These are phyloP conservation scores for Plantago elongata DNA, from an alignment of 257 asterid species.

Conservation along the genomic window DNA sequence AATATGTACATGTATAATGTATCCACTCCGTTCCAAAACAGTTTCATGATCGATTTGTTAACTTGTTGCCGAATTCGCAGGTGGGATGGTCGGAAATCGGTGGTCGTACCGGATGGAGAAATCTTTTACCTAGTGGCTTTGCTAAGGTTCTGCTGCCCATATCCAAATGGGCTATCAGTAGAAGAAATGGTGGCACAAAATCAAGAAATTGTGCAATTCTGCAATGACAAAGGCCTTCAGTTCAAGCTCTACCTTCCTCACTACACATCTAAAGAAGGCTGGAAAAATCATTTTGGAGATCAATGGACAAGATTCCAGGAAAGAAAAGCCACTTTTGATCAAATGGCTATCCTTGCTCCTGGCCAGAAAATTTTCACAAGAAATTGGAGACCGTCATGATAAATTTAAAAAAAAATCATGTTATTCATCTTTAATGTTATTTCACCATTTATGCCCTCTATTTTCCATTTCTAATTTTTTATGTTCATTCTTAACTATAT, in stretches of 20 bases:
- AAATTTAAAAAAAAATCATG: background rate
- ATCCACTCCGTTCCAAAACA: too few relatives aligned
- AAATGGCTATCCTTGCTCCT: slow-evolving; percentile 88
- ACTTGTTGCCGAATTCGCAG: slow-evolving; percentile 19
- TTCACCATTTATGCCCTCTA: background rate
- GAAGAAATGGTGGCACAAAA: slow-evolving; percentile 69
- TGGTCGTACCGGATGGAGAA: slow-evolving; percentile 60
- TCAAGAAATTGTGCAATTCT: slow-evolving; percentile 50
- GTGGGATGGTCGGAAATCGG: slow-evolving; percentile 79
- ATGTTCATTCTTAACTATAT: background rate
- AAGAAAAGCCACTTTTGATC: slow-evolving; percentile 64
- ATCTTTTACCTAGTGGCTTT: slow-evolving; percentile 74
- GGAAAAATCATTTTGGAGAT: slow-evolving; percentile 75
- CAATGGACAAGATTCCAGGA: slow-evolving; percentile 77
- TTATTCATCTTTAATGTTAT: background rate
- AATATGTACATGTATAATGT: too few relatives aligned
- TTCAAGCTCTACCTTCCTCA: slow-evolving; percentile 84
- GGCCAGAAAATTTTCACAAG: slow-evolving; percentile 81
- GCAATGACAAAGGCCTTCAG: slow-evolving; percentile 46
- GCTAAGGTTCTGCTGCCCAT: slow-evolving; percentile 58
- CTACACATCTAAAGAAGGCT: slow-evolving; percentile 51
- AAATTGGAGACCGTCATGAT: slow-evolving; percentile 37
- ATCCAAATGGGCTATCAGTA: slow-evolving; percentile 42
- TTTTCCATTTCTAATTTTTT: background rate
- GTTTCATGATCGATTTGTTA: too few relatives aligned